phyloP scores from a whole-genome alignment of 129 eudicot species.

The Tanacetum coccineum region DNA sequence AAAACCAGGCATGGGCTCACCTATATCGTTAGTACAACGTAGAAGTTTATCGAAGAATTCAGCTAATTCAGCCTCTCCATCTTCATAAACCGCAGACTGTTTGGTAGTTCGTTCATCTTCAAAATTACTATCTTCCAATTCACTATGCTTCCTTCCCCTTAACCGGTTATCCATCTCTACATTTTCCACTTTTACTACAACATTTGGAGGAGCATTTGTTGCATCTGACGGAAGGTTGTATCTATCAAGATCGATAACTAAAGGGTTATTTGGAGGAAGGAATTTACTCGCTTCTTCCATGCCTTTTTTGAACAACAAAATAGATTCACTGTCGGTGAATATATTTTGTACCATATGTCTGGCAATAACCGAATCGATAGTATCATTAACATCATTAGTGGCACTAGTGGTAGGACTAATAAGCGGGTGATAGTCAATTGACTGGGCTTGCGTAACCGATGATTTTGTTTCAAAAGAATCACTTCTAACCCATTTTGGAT shows the following conservation, averaged over 20 bases:
- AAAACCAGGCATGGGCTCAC: constrained; percentile 26
- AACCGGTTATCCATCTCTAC: constrained; percentile 41
- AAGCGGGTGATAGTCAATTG: constrained; percentile 19
- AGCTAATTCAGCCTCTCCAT: constrained; percentile 56
- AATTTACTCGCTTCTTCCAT: constrained; percentile 89
- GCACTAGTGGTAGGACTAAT: constrained; percentile 30
- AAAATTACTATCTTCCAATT: constrained; percentile 41
- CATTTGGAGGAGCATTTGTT: constrained; percentile 1
- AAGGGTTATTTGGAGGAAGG: constrained; percentile 50
- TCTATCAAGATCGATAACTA: constrained; percentile 60
- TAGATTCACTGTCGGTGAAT: constrained; percentile 51
- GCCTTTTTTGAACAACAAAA: constrained; percentile 62
- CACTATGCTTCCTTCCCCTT: constrained; percentile 58
- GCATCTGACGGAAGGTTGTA: constrained; percentile 47
- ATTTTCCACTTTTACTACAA: constrained; percentile 44
- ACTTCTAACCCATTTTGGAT: constrained; percentile 41
- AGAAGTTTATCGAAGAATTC: constrained; percentile 70
- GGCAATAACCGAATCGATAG: constrained; percentile 27
- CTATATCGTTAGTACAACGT: constrained; percentile 35
- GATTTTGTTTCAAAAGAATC: constrained; percentile 40
- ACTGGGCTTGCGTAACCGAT: constrained; percentile 29
- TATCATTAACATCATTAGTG: constrained; percentile 27
- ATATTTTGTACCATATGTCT: constrained; percentile 30
- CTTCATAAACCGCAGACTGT: constrained; percentile 51
- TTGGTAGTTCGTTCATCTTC: constrained; percentile 73